Evolutionary conservation across 2,329 filamentous ascomycete species (phyloP).

Genomic region (Aphanocladium album): DNA sequence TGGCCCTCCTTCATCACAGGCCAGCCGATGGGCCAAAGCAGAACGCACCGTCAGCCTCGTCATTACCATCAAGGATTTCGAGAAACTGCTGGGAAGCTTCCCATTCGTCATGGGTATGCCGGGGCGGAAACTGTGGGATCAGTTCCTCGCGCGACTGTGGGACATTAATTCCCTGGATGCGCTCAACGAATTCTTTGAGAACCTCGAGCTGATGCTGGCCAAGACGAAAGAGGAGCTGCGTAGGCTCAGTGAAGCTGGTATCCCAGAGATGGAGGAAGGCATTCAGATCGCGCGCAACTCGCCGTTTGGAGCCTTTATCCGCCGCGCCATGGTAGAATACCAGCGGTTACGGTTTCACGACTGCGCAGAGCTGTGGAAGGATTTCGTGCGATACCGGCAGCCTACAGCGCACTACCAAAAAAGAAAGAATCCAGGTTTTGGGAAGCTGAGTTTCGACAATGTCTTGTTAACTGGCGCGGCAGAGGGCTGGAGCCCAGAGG

Average conservation of each 20-base stretch:
- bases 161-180: conserved; percentile 74
- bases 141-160: conserved; percentile 79
- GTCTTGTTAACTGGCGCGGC: conserved; percentile 46
- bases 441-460: conserved; percentile 52
- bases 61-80: conserved; percentile 53
- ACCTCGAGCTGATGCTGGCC: conserved; percentile 51
- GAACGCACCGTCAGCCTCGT: conserved; percentile 48
- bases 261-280: conserved; percentile 34
- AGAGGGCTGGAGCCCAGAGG: conserved; percentile 44
- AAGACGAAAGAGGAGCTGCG: conserved; percentile 59
- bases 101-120: conserved; percentile 55
- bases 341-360: conserved; percentile 75
- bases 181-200: conserved; percentile 70
- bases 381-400: conserved; percentile 75
- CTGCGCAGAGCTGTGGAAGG: conserved; percentile 71
- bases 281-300: conserved; percentile 67
- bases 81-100: conserved; percentile 49
- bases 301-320: conserved; percentile 75
- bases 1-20: conserved; percentile 23
- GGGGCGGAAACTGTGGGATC: conserved; percentile 80
- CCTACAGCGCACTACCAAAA: conserved; percentile 65
- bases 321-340: conserved; percentile 74
- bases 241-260: conserved; percentile 43
- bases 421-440: conserved; percentile 55
- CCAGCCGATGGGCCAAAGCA: conserved; percentile 42